A percentile compares a stretch with the other conserved stretches of the same genome.
Evolutionary conservation across 1,284 basidiomycete species (phyloP).

Genomic region (Earliella scabrosa): DNA sequence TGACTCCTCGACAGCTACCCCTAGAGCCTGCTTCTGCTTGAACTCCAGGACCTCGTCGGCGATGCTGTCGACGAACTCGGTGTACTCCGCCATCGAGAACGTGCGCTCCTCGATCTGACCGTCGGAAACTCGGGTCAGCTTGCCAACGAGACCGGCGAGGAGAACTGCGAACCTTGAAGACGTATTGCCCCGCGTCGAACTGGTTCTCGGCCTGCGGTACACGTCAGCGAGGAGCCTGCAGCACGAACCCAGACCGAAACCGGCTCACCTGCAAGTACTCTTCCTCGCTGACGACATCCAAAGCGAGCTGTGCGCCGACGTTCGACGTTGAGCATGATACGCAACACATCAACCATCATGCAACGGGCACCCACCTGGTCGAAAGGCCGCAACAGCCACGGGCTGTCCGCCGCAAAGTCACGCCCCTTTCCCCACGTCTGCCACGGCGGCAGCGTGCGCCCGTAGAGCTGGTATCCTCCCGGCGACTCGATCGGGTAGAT

Average conservation of each 20-base stretch:
- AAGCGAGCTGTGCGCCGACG: slow-evolving; percentile 43
- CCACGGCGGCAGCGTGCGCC: slow-evolving; percentile 62
- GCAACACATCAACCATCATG: background rate
- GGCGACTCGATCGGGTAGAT: slow-evolving; percentile 73
- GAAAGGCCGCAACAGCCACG: slow-evolving; percentile 68
- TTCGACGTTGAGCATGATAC: background rate
- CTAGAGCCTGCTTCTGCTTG: slow-evolving; percentile 41
- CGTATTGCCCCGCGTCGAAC: slow-evolving; percentile 66
- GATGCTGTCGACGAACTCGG: slow-evolving; percentile 47
- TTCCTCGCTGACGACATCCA: slow-evolving; percentile 49
- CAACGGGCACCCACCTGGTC: slow-evolving; percentile 51
- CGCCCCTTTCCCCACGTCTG: slow-evolving; percentile 61
- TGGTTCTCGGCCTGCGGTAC: slow-evolving; percentile 50
- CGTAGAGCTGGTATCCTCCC: slow-evolving; percentile 69
- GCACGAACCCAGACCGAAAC: background rate
- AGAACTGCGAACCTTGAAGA: slow-evolving; percentile 48
- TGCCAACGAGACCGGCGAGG: background rate
- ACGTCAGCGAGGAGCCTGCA: background rate
- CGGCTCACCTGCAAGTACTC: slow-evolving; percentile 48
- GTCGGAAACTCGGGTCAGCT: background rate
- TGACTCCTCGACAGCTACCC: slow-evolving; percentile 43
- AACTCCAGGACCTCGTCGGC: slow-evolving; percentile 49
- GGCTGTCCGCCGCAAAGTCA: slow-evolving; percentile 50
- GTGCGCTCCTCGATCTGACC: slow-evolving; percentile 48
- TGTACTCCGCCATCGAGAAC: slow-evolving; percentile 61